phyloP scores from a whole-genome alignment of 768 basidiomycete species.

The Cystobasidium ongulense region DNA sequence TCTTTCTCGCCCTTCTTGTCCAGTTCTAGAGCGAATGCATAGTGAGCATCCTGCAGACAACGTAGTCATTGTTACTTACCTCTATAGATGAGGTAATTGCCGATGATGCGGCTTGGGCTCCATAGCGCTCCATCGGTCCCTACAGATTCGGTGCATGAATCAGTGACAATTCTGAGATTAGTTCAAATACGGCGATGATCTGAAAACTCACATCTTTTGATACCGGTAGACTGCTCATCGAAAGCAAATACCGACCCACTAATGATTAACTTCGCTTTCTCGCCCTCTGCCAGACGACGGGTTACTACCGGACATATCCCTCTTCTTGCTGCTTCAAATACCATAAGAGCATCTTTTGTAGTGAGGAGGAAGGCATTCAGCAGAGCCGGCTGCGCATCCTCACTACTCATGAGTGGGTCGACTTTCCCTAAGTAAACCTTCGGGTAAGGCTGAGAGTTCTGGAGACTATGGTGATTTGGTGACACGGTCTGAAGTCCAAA shows the following conservation, averaged over 20 bases:
- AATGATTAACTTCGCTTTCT: slow-evolving; percentile 76
- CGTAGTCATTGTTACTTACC: neutral
- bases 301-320: slow-evolving; percentile 50
- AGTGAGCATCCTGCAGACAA: neutral
- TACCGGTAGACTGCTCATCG: slow-evolving; percentile 92
- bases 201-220: slow-evolving; percentile 73
- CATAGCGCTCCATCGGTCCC: slow-evolving; percentile 91
- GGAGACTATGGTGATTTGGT: too few relatives aligned
- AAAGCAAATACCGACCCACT: slow-evolving; percentile 94
- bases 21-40: neutral
- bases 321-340: slow-evolving; percentile 25
- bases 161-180: too few relatives aligned
- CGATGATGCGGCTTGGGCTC: slow-evolving; percentile 84
- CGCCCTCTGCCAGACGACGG: slow-evolving; percentile 79
- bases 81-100: slow-evolving; percentile 90
- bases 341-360: slow-evolving; percentile 26
- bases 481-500: too few relatives aligned
- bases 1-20: slow-evolving; percentile 26
- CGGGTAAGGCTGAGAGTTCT: too few relatives aligned
- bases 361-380: slow-evolving; percentile 29
- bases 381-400: slow-evolving; percentile 21
- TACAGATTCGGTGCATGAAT: slow-evolving; percentile 23
- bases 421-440: too few relatives aligned
- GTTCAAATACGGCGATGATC: too few relatives aligned
- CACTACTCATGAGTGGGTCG: neutral